Base-by-base conservation (phyloP, 1,284 basidiomycete genomes). In the Takashimella koratensis region DNA sequence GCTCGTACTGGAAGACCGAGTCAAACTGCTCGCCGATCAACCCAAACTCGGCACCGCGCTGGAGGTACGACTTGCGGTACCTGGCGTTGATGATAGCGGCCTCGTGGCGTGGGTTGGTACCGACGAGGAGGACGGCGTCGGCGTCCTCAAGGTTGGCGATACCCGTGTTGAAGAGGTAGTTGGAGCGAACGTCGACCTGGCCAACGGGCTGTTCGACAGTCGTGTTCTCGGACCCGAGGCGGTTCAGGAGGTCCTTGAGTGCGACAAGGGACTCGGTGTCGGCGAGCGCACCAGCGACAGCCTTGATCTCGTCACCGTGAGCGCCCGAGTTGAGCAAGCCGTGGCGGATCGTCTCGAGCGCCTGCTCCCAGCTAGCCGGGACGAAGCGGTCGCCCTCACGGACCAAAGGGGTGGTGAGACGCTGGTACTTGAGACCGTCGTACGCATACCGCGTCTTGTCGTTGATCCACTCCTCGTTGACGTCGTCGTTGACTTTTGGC, bases 381-480 rank as follows among this genome's bases (percentile, higher is more conserved):
- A 95, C 87, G 71, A 98, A 98, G 44, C 92, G 86, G 75, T 95
- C 92, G 40, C 90, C 94, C 65, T 88, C 82, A 74, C 94, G 90
- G 67, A 98, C 79, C 40, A 98, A 82, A 6, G 96, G 96, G 1
- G 86, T 87, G 13, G 94, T 98, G 67, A 99, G 80, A 36, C 95
- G 87, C 77, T 99, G 96, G 82, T 91, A 95, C 68, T 86, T 87
- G 49, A 99, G 83, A 42, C 96, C 96, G 67, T 99, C 96, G 74
- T 91, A 88, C 2, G 95, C 90, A 76, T 91, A 95, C 58, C 96
- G 88, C 2, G 95, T 95, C 83, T 98, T 98, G 83, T 99, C 95
- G 76, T 85, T 94, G 77, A 99, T 96, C 95, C 96, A 98, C 77
- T 99, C 96, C 80, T 99, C 96, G 76, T 99, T 99, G 58, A 99